These are phyloP conservation scores for Pelargonium nanum DNA, from an alignment of 345 rosid species.

Conservation along the genomic window DNA sequence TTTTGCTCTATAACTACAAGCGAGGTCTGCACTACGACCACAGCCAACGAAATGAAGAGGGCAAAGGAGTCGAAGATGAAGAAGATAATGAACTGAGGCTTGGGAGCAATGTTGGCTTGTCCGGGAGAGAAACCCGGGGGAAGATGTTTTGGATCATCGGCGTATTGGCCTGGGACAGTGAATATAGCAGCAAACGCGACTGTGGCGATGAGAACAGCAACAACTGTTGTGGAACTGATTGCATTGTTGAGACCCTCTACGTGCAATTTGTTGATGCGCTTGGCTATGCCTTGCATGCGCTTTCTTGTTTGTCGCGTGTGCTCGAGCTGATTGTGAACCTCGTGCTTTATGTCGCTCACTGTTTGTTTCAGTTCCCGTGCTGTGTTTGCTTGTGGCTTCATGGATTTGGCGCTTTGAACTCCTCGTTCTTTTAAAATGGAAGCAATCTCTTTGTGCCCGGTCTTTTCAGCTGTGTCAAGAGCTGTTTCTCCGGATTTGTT, in stretches of 20 bases:
- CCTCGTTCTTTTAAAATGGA: slow-evolving; percentile 41
- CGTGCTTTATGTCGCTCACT: slow-evolving; percentile 81
- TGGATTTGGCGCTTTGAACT: slow-evolving; percentile 42
- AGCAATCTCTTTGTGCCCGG: slow-evolving; percentile 33
- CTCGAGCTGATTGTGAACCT: slow-evolving; percentile 69
- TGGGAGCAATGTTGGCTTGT: slow-evolving; percentile 54
- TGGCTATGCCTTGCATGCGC: slow-evolving; percentile 68
- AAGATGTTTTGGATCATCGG: slow-evolving; percentile 26
- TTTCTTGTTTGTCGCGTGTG: slow-evolving; percentile 60
- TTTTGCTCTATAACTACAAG: slow-evolving; percentile 71
- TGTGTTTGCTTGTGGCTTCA: slow-evolving; percentile 29
- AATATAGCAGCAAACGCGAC: slow-evolving; percentile 92
- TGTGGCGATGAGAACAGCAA: slow-evolving; percentile 86
- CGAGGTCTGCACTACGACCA: slow-evolving; percentile 93
- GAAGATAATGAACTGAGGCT: slow-evolving; percentile 51
- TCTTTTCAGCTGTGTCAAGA: slow-evolving; percentile 61
- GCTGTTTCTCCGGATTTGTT: slow-evolving; percentile 69
- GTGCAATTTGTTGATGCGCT: slow-evolving; percentile 69
- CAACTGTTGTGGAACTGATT: slow-evolving; percentile 76
- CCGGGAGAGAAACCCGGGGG: slow-evolving; percentile 35
- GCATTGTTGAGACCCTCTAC: slow-evolving; percentile 87
- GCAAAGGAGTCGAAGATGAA: slow-evolving; percentile 73
- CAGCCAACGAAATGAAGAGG: slow-evolving; percentile 84
- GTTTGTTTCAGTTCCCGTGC: slow-evolving; percentile 71
- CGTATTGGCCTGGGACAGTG: slow-evolving; percentile 71